These are phyloP conservation scores for Ilyonectria mors-panacis DNA, from an alignment of 2,329 filamentous ascomycete species.

Conservation along the genomic window DNA sequence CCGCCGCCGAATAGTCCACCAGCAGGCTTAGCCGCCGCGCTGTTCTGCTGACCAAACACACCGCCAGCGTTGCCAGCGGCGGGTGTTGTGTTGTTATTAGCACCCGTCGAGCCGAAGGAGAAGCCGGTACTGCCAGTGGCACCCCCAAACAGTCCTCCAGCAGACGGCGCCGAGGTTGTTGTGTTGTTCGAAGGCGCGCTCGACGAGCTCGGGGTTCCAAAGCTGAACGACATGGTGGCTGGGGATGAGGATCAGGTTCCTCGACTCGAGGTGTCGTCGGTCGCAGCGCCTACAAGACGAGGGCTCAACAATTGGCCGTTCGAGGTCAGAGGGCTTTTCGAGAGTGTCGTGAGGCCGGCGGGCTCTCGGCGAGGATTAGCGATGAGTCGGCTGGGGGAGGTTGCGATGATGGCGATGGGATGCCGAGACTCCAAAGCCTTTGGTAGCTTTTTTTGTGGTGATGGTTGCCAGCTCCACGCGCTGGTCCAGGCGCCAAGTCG, in stretches of 20 bases:
- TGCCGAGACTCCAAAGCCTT: slow-evolving; percentile 33
- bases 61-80: slow-evolving; percentile 45
- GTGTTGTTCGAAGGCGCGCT: slow-evolving; percentile 51
- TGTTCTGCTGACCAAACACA: slow-evolving; percentile 53
- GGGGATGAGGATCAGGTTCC: slow-evolving; percentile 38
- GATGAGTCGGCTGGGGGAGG: slow-evolving; percentile 31
- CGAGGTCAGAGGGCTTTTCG: slow-evolving; percentile 5
- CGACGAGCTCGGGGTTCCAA: slow-evolving; percentile 54
- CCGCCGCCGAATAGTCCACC: slow-evolving; percentile 46
- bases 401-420: slow-evolving; percentile 44
- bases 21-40: slow-evolving; percentile 48
- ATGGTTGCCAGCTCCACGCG: slow-evolving; percentile 36
- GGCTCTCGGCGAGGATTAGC: slow-evolving; percentile 31
- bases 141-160: slow-evolving; percentile 59
- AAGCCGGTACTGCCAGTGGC: slow-evolving; percentile 54
- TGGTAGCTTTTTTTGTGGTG: slow-evolving; percentile 50
- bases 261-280: slow-evolving; percentile 36
- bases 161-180: slow-evolving; percentile 57
- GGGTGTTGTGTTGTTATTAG: slow-evolving; percentile 47
- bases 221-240: slow-evolving; percentile 58
- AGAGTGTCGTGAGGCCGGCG: slow-evolving; percentile 23
- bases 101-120: slow-evolving; percentile 55
- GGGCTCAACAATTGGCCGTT: slow-evolving; percentile 22
- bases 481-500: slow-evolving; percentile 29
- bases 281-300: slow-evolving; percentile 27